Base-by-base conservation (phyloP, 169 alveolate genomes). In the Theileria equi region DNA sequence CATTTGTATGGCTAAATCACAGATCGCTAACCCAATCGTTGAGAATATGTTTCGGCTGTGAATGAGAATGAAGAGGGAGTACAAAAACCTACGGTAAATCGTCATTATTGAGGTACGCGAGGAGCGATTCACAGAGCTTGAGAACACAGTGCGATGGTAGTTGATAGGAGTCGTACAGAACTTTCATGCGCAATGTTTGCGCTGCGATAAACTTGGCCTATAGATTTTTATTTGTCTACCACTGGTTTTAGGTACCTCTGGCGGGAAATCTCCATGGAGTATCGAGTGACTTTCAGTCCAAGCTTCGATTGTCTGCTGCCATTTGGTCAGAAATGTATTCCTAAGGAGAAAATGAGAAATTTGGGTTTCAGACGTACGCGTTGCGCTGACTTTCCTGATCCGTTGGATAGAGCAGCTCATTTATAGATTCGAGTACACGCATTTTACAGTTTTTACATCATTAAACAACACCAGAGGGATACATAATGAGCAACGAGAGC, bases 191-290 rank as follows among this genome's bases (percentile, higher is more conserved):
- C 49, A 74, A 28, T 13, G 84, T 74, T 62, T 74, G 84, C 31
- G 80, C 58, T n/a, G 81, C 84, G 62, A 74, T 65, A 10, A 74
- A 31, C 29, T 74, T 63, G n/a, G 71, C 80, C 84, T 74, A 54
- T 11, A 16, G 34, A 23, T 19, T 58, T 26, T 11, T 21, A 5
- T 25, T 21, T n/a, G 0, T 3, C 29, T 32, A 31, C 5, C 1
- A 8, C 3, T 6, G 49, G 29, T n/a, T 23, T 0, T 5, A 3
- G 57, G 31, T 36, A 74, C 84, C 73, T 74, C 84, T 26, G 13
- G 17, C 0, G 71, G 57, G 44, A 13, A 65, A 23, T 49, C 35
- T 3, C 73, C 68, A 5, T 25, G 44, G 11, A 74, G 19, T 1
- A 74, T 66, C 16, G 64, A 28, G 66, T 74, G 84, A 8, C 70